A percentile compares a stretch with the other conserved stretches of the same genome.
phyloP scores from a whole-genome alignment of 108 stramenopile species.

The Aurantiochytrium sp. region DNA sequence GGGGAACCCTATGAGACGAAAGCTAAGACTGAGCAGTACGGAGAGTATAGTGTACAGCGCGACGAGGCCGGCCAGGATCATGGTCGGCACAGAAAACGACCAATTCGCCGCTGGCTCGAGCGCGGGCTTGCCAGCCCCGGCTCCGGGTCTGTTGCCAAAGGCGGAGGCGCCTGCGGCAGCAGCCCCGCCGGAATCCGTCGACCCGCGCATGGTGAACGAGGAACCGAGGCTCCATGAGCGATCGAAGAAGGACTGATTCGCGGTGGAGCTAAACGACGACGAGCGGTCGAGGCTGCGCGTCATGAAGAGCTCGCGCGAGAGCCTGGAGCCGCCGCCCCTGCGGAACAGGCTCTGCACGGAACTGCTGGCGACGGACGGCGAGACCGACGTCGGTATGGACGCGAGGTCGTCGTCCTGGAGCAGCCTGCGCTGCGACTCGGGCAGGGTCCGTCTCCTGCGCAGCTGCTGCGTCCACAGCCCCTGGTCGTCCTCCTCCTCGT shows the following conservation, averaged over 20 bases:
- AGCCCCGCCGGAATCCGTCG: background rate
- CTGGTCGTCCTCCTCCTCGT: too few species aligned
- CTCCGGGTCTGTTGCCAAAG: background rate
- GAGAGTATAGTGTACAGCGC: background rate
- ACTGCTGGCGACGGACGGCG: background rate
- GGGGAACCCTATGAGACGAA: slow-evolving; percentile 4
- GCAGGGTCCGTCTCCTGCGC: too few species aligned
- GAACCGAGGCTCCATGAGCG: too few species aligned
- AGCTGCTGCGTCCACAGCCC: too few species aligned
- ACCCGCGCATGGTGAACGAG: too few species aligned
- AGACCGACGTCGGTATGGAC: background rate
- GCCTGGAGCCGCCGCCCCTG: background rate
- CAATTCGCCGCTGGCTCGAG: background rate
- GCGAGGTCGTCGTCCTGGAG: background rate
- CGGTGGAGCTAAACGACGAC: background rate
- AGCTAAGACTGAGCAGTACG: background rate
- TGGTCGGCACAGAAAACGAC: background rate
- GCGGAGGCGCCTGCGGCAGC: background rate
- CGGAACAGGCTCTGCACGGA: background rate
- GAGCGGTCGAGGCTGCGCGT: background rate
- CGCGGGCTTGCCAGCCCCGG: background rate
- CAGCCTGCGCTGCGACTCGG: background rate
- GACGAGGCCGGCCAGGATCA: background rate
- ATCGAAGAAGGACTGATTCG: too few species aligned
- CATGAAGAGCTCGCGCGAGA: background rate